phyloP scores from a whole-genome alignment of 2,329 filamentous ascomycete species.

The Ophiostoma himal-ulmi region DNA sequence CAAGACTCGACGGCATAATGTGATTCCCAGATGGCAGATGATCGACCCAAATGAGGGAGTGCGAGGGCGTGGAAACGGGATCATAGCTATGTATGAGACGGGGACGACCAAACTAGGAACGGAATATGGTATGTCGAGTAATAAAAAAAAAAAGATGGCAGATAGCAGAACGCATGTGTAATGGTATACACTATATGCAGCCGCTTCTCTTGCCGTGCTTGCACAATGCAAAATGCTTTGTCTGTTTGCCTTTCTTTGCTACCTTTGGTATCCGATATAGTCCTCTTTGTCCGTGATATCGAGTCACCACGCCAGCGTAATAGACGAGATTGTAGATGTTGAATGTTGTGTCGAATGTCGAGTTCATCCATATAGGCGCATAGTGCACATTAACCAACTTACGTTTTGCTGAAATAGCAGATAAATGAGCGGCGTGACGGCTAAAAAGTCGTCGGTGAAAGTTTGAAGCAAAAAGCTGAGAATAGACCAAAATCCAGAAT shows the following conservation, averaged over 20 bases:
- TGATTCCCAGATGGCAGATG: background rate
- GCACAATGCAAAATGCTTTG: background rate
- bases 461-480: background rate
- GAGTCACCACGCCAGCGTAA: background rate
- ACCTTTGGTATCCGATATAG: background rate
- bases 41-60: background rate
- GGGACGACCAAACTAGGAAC: background rate
- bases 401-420: constrained; percentile 9
- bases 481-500: constrained; percentile 4
- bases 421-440: constrained; percentile 15
- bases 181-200: background rate
- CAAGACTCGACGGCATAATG: background rate
- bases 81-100: background rate
- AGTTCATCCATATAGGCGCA: background rate
- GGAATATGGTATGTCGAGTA: background rate
- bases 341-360: too few species aligned
- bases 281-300: background rate
- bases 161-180: background rate
- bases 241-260: background rate
- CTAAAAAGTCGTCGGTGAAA: constrained; percentile 7
- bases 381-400: background rate
- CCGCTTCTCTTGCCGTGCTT: background rate
- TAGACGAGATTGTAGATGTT: background rate
- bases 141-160: background rate
- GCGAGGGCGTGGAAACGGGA: background rate